Evolutionary conservation across 2,329 filamentous ascomycete genomes (phyloP).

Genomic region (Bimuria novae-zelandiae): DNA sequence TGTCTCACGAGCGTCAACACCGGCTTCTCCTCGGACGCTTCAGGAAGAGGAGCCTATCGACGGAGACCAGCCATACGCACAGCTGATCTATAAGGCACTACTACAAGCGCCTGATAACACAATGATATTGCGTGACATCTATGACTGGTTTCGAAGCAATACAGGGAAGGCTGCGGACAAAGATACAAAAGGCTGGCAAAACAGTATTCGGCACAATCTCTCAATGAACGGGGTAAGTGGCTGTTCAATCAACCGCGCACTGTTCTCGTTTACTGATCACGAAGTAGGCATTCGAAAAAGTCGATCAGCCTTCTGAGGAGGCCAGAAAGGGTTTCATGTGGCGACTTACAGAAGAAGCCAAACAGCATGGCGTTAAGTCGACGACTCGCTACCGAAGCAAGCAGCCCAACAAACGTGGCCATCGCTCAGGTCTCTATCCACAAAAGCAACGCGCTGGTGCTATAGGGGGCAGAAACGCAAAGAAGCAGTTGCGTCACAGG

Average conservation of each 20-base stretch:
- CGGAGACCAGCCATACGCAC: conserved; percentile 73
- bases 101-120: conserved; percentile 67
- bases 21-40: conserved; percentile 13
- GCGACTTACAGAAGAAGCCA: conserved; percentile 73
- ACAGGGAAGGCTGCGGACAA: conserved; percentile 73
- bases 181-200: conserved; percentile 76
- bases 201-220: conserved; percentile 92
- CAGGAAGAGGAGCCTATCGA: conserved; percentile 31
- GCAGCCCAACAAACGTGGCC: conserved; percentile 49
- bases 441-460: conserved; percentile 52
- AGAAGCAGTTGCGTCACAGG: conserved; percentile 21
- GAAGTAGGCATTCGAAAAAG: conserved; percentile 61
- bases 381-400: conserved; percentile 68
- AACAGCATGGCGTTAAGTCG: conserved; percentile 75
- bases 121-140: conserved; percentile 84
- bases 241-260: neutral
- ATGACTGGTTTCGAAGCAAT: conserved; percentile 84
- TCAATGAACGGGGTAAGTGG: conserved; percentile 87
- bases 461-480: conserved; percentile 51
- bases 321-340: conserved; percentile 74
- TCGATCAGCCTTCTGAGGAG: conserved; percentile 54
- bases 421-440: conserved; percentile 31
- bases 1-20: conserved; percentile 28
- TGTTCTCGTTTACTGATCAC: neutral
- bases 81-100: conserved; percentile 78